These are phyloP conservation scores for Viridothelium virens DNA, from an alignment of 495 filamentous ascomycete species.

Conservation along the genomic window DNA sequence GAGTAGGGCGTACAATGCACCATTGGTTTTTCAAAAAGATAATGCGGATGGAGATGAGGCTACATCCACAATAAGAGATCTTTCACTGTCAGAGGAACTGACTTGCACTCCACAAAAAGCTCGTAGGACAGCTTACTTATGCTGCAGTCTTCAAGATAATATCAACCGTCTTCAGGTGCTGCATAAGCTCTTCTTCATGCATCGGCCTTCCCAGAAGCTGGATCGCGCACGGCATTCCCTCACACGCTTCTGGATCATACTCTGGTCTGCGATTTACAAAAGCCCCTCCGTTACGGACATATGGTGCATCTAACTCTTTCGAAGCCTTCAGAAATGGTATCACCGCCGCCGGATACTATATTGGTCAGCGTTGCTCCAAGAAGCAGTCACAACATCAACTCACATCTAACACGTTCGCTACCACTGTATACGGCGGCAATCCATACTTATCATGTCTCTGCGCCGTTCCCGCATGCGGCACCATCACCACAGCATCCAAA, in stretches of 20 bases:
- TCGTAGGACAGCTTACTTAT: background rate
- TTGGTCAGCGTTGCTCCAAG: conserved; percentile 1
- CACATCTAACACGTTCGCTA: conserved; percentile 49
- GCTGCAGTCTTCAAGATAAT: background rate
- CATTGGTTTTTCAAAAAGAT: no score
- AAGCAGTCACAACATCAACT: conserved; percentile 20
- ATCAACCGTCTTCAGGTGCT: conserved; percentile 25
- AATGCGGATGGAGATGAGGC: no score
- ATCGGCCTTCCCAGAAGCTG: conserved; percentile 33
- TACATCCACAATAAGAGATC: no score
- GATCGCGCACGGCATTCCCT: conserved; percentile 28
- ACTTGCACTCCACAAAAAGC: background rate
- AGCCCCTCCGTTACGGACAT: conserved; percentile 14
- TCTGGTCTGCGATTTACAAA: conserved; percentile 17
- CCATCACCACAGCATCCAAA: conserved; percentile 43
- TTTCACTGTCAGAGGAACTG: no score
- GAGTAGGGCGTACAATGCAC: no score
- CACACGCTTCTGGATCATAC: conserved; percentile 25
- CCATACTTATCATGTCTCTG: conserved; percentile 44
- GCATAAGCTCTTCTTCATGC: conserved; percentile 32
- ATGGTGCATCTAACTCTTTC: conserved; percentile 27
- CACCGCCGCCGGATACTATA: conserved; percentile 30
- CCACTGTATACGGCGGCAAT: conserved; percentile 40
- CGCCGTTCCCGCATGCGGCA: conserved; percentile 43
- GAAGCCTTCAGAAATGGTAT: conserved; percentile 30